These are phyloP conservation scores for Phlegmacium glaucopus DNA, from an alignment of 768 basidiomycete genomes.

Conservation along the genomic window DNA sequence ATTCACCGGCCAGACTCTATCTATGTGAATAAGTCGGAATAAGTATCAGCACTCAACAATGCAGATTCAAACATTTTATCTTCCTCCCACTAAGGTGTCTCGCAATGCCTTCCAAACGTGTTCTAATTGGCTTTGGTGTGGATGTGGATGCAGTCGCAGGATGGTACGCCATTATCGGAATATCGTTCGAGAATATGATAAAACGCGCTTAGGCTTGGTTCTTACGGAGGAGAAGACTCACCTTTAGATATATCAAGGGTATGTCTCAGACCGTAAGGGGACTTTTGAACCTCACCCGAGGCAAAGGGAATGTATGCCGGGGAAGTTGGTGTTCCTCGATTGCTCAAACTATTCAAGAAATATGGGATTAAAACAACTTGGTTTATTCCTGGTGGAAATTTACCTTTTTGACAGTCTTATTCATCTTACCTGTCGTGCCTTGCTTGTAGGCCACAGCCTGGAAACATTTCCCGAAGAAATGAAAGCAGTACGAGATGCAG, in stretches of 20 bases:
- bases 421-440: too few species aligned
- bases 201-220: slow-evolving; percentile 51
- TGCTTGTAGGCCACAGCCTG: slow-evolving; percentile 56
- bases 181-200: background rate
- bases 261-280: too few species aligned
- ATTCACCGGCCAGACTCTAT: too few species aligned
- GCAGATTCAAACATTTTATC: too few species aligned
- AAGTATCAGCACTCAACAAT: too few species aligned
- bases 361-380: slow-evolving; percentile 66
- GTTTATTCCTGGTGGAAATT: slow-evolving; percentile 70
- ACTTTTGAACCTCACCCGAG: background rate
- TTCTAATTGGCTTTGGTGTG: slow-evolving; percentile 61
- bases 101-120: slow-evolving; percentile 50
- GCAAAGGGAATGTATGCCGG: slow-evolving; percentile 66
- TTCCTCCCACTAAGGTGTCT: too few species aligned
- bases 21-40: too few species aligned
- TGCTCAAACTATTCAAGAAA: slow-evolving; percentile 70
- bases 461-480: slow-evolving; percentile 74
- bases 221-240: slow-evolving; percentile 73
- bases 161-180: slow-evolving; percentile 38
- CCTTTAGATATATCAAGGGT: slow-evolving; percentile 67
- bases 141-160: slow-evolving; percentile 79
- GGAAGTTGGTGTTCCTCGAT: slow-evolving; percentile 65
- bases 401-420: too few species aligned
- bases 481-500: slow-evolving; percentile 66